These are phyloP conservation scores for Tolypocladium ophioglossoides DNA, from an alignment of 2,329 filamentous ascomycete species.

Conservation along the genomic window DNA sequence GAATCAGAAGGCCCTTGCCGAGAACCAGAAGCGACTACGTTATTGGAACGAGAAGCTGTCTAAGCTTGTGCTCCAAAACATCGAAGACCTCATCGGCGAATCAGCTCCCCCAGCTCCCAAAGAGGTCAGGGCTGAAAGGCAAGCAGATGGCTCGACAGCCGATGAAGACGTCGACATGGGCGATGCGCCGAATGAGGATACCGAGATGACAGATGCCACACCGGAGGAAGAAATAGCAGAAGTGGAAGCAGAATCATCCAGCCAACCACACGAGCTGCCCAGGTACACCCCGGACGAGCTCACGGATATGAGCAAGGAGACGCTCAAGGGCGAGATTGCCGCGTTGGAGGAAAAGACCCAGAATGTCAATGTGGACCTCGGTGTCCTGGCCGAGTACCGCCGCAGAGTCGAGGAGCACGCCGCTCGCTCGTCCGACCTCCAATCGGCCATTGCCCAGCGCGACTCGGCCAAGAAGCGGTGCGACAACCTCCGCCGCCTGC, in stretches of 20 bases:
- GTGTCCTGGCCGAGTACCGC: conserved; percentile 81
- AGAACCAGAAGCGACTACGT: conserved; percentile 73
- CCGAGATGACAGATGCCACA: conserved; percentile 13
- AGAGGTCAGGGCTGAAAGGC: conserved; percentile 11
- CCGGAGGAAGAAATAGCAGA: conserved; percentile 7
- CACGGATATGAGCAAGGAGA: conserved; percentile 52
- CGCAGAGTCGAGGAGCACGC: conserved; percentile 76
- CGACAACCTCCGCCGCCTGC: conserved; percentile 80
- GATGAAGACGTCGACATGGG: conserved; percentile 24
- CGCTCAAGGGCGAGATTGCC: conserved; percentile 51
- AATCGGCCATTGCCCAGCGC: conserved; percentile 63
- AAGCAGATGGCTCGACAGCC: conserved; percentile 11
- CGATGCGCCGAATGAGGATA: conserved; percentile 14
- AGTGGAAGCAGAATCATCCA: conserved; percentile 15
- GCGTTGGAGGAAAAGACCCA: conserved; percentile 61
- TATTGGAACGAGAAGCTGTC: conserved; percentile 87
- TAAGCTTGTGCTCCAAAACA: conserved; percentile 74
- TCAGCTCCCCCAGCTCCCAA: conserved; percentile 17
- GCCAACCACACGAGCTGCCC: conserved; percentile 52
- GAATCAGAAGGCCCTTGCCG: conserved; percentile 76
- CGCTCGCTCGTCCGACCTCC: conserved; percentile 72
- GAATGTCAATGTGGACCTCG: conserved; percentile 77
- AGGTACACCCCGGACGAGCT: conserved; percentile 66
- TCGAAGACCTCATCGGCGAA: conserved; percentile 52
- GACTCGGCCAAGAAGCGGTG: conserved; percentile 86